Evolutionary conservation across 805 yeast species (phyloP).

Genomic region (Kuraishia piskuri): DNA sequence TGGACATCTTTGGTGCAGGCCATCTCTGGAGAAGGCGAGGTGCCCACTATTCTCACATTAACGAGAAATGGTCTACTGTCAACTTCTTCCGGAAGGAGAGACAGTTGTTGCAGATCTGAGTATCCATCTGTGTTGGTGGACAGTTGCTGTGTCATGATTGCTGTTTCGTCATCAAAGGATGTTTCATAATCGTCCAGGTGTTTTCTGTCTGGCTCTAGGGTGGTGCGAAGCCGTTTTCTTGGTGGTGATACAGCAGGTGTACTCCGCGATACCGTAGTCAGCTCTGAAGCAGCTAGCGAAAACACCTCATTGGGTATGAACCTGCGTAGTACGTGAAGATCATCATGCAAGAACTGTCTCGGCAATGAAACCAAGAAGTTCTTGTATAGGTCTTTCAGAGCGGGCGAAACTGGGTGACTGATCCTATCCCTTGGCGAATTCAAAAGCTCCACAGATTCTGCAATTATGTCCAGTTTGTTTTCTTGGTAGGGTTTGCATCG

Average conservation of each 20-base stretch:
- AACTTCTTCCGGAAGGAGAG: neutral
- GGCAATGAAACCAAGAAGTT: neutral
- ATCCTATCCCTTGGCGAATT: neutral
- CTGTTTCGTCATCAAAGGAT: neutral
- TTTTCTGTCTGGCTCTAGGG: neutral
- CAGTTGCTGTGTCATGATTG: neutral
- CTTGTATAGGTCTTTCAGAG: neutral
- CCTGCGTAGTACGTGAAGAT: neutral
- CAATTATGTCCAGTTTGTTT: neutral
- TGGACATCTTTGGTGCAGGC: neutral
- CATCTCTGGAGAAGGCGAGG: neutral
- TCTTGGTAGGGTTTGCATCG: neutral
- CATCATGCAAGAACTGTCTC: neutral
- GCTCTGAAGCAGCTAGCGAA: neutral
- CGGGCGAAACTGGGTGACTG: neutral
- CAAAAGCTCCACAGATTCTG: neutral
- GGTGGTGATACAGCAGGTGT: neutral
- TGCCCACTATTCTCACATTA: neutral
- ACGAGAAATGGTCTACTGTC: neutral
- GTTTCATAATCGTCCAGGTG: neutral
- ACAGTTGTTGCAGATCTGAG: neutral
- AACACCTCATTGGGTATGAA: neutral
- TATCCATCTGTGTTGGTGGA: neutral
- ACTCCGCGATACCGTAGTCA: neutral
- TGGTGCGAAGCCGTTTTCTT: neutral